Evolutionary conservation across 768 basidiomycete species (phyloP), one percentile per base, ranked within the genome.

Genomic region (Collybia mongolica): DNA sequence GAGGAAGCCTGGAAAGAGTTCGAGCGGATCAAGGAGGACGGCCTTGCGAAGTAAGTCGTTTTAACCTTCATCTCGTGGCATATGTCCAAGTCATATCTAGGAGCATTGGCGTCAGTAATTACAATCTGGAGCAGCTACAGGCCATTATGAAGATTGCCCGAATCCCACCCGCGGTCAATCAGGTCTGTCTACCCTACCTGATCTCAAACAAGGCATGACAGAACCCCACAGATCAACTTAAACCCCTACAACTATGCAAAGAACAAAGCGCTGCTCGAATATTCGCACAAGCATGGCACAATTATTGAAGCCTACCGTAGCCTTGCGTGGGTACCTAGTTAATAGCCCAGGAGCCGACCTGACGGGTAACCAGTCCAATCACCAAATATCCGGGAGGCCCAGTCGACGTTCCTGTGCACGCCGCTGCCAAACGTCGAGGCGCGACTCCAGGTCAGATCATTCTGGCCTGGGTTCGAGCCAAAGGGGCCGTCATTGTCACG

Each of bases 401-500:
- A 0, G 79, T 90, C 1, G 86, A 88, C 58, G 63, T 63, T 5
- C 74, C 79, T 2, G 64, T 90, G 7, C 57, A 70, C 9, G 72
- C 71, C n/a, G 78, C 80, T 11, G 85, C 84, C 0, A 66, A 71
- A 36, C 70, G 81, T 9, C 65, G 83, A 6, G 75, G 77, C 4
- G 78, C 78, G 15, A 77, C 77, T 3, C 72, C 82, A 0, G 79
- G 77, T 1, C 89, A 90, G 57, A 81, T 88, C 29, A 67, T 90
- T 19, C 76, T 90, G 43, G 67, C 77, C 0, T 90, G 89, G 88
- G 81, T 81, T 1, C 76, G 72, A 57, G 73, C 76, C 26, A 90
- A 90, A 61, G 82, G 82, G 22, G 79, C 73, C 2, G 79, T 82
- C 3, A 78, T 87, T 44, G 82, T 88, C 50, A 89, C 86, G 83